These are phyloP conservation scores for Diaporthe sp. DNA, from an alignment of 2,329 filamentous ascomycete genomes.

Conservation along the genomic window DNA sequence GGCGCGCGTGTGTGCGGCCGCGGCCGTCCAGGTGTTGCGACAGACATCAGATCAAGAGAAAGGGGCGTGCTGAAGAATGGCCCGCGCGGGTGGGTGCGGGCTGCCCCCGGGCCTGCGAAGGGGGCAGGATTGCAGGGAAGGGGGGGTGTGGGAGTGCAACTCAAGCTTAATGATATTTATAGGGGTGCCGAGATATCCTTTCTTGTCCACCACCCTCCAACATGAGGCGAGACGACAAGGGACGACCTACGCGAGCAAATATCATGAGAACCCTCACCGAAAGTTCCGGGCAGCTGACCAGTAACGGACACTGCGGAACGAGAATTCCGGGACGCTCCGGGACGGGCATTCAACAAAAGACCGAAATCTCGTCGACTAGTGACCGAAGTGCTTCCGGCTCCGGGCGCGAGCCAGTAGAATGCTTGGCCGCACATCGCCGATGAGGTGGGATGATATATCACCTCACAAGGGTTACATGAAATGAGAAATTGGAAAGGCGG, in stretches of 20 bases:
- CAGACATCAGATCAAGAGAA: background rate
- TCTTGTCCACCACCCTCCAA: background rate
- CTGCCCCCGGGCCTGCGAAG: background rate
- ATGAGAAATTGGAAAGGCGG: background rate
- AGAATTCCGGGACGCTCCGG: background rate
- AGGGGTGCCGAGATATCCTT: conserved; percentile 10
- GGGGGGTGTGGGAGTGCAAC: background rate
- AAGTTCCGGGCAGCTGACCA: conserved; percentile 8
- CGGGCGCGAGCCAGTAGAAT: background rate
- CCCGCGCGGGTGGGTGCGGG: background rate
- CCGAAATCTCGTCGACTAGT: conserved; percentile 12
- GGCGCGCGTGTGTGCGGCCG: background rate
- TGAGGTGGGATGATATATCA: conserved; percentile 11
- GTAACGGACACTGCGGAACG: background rate
- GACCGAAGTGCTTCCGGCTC: conserved; percentile 19
- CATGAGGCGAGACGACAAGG: conserved; percentile 8
- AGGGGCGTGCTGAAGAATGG: background rate
- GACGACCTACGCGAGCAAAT: too few species aligned
- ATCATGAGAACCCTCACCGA: background rate
- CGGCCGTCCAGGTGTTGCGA: background rate
- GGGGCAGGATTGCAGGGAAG: background rate
- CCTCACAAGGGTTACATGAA: background rate
- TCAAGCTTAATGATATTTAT: conserved; percentile 8
- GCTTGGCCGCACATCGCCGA: conserved; percentile 15
- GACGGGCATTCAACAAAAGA: background rate